Conservation (phyloP, 768 basidiomycete genomes). For the Daedalea quercina region DNA sequence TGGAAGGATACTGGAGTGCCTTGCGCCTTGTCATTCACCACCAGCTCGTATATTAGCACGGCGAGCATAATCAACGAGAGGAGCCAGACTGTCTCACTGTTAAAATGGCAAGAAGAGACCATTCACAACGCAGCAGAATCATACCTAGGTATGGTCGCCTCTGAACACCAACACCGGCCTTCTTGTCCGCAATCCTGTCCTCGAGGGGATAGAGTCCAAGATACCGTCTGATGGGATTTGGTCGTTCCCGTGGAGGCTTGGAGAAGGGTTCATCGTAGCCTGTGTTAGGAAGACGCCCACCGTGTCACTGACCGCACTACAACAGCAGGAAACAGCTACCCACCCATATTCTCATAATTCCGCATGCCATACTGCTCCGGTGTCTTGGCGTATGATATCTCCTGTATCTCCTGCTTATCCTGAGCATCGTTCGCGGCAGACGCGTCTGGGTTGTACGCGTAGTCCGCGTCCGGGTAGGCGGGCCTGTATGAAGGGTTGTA, state of each 20-base stretch:
- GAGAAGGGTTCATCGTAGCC: slow-evolving; percentile 59
- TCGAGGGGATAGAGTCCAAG: slow-evolving; percentile 47
- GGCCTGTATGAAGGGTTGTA: neutral
- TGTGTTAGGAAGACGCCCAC: slow-evolving; percentile 19
- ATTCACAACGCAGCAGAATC: slow-evolving; percentile 16
- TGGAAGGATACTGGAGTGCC: slow-evolving; percentile 85
- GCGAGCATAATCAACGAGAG: slow-evolving; percentile 62
- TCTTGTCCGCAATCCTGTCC: slow-evolving; percentile 86
- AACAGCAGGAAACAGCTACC: neutral
- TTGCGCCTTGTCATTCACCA: slow-evolving; percentile 66
- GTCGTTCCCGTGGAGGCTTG: slow-evolving; percentile 15
- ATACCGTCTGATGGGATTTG: slow-evolving; percentile 14
- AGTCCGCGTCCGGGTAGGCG: slow-evolving; percentile 3
- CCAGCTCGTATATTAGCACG: slow-evolving; percentile 80
- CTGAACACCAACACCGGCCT: slow-evolving; percentile 78
- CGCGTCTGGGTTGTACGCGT: slow-evolving; percentile 5
- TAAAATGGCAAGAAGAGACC: neutral
- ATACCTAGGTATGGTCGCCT: slow-evolving; percentile 70
- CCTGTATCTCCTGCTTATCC: slow-evolving; percentile 10
- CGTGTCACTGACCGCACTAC: neutral
- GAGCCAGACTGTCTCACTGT: slow-evolving; percentile 45
- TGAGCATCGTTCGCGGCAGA: slow-evolving; percentile 1
- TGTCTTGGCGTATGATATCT: slow-evolving; percentile 5
- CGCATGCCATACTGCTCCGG: neutral
- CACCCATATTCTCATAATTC: slow-evolving; percentile 13